Conservation (phyloP, 2,329 filamentous ascomycete species). For the Trichophyton mentagrophytes region DNA sequence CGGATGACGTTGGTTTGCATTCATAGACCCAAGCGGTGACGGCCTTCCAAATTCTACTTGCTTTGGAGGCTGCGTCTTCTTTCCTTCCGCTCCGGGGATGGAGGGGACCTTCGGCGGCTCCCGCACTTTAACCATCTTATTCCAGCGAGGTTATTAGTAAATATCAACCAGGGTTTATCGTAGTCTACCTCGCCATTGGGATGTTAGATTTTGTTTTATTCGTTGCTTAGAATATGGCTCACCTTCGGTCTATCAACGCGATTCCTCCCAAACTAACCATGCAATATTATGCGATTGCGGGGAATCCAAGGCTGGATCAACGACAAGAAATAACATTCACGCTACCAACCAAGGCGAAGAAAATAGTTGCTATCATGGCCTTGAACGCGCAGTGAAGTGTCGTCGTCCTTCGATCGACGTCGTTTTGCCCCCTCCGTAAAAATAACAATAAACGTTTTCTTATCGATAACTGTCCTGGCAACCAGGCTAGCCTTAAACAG, state of each 20-base stretch:
- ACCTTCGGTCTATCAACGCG: too few relatives aligned
- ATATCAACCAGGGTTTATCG: too few relatives aligned
- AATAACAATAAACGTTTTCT: not conserved
- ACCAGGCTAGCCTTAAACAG: not conserved
- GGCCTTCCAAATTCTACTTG: constrained; percentile 47
- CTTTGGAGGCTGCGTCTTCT: constrained; percentile 22
- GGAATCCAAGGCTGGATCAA: too few relatives aligned
- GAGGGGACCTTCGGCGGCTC: constrained; percentile 30
- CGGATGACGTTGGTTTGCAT: constrained; percentile 26
- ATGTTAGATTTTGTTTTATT: too few relatives aligned
- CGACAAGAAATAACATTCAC: not conserved
- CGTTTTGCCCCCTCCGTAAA: not conserved
- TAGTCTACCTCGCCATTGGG: too few relatives aligned
- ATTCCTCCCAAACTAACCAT: too few relatives aligned
- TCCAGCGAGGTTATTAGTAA: too few relatives aligned
- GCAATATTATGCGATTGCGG: too few relatives aligned
- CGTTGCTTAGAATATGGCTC: too few relatives aligned
- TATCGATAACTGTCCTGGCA: constrained; percentile 2
- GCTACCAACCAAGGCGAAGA: not conserved
- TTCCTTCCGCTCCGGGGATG: constrained; percentile 26
- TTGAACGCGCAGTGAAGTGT: not conserved
- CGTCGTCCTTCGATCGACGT: not conserved
- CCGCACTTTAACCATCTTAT: constrained; percentile 41
- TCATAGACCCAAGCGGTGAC: constrained; percentile 38
- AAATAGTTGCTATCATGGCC: not conserved